Conservation (phyloP, 768 basidiomycete species). For the Calocybe indica region DNA sequence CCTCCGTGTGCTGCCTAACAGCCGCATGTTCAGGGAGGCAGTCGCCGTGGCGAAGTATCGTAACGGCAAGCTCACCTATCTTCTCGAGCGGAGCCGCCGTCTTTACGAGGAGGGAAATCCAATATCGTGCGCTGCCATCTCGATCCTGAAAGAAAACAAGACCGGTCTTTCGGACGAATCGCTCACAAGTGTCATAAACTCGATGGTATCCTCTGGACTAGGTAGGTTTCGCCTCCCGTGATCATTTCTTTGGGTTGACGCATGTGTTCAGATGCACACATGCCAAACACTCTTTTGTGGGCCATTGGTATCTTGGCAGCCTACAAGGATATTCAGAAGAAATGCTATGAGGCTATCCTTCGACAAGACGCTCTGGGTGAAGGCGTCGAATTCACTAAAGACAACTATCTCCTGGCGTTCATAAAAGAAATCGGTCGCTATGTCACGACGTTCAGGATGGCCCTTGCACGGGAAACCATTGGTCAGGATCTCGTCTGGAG, state of each 20-base stretch:
- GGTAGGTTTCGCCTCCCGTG: slow-evolving; percentile 9
- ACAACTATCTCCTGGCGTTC: slow-evolving; percentile 10
- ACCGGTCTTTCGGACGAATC: not conserved
- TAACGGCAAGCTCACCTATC: slow-evolving; percentile 4
- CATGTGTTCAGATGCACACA: slow-evolving; percentile 6
- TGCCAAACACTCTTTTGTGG: slow-evolving; percentile 12
- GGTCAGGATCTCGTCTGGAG: slow-evolving; percentile 11
- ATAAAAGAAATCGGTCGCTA: slow-evolving; percentile 12
- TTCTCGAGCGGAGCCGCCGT: slow-evolving; percentile 5
- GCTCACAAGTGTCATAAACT: slow-evolving; percentile 5
- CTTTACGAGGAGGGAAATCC: slow-evolving; percentile 5
- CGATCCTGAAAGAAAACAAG: slow-evolving; percentile 6
- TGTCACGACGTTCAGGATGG: slow-evolving; percentile 10
- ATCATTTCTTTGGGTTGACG: not conserved
- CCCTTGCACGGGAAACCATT: slow-evolving; percentile 10
- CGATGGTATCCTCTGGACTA: slow-evolving; percentile 4
- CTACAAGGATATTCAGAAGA: slow-evolving; percentile 6
- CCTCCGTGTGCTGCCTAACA: slow-evolving; percentile 7
- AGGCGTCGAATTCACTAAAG: slow-evolving; percentile 2
- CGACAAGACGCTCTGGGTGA: slow-evolving; percentile 7
- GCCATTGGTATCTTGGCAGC: slow-evolving; percentile 9
- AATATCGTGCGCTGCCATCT: slow-evolving; percentile 6
- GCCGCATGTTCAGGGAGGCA: slow-evolving; percentile 8
- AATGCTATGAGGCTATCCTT: slow-evolving; percentile 9
- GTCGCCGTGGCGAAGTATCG: slow-evolving; percentile 10